Percentiles rank a stretch among this genome's conserved stretches.
Evolutionary conservation across 1,284 basidiomycete genomes (phyloP).

Genomic region (Cronartium quercuum): DNA sequence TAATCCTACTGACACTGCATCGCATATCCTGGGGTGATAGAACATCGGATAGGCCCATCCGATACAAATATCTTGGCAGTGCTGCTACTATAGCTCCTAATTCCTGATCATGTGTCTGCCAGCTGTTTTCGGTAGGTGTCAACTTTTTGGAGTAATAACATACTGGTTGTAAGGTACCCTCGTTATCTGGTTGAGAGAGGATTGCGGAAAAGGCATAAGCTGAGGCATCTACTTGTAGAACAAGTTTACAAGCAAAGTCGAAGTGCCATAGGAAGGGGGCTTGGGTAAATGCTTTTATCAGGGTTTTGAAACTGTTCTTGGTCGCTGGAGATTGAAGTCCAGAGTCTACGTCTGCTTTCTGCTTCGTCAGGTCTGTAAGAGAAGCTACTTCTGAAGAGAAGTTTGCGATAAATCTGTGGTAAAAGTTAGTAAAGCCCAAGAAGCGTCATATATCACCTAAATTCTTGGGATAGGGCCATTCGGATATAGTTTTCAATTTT

Average conservation of each 20-base stretch:
- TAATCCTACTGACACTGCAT: too few species aligned
- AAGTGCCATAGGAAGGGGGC: constrained; percentile 6
- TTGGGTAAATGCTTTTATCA: neutral
- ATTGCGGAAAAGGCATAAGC: neutral
- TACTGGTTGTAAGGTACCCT: neutral
- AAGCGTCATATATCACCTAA: neutral
- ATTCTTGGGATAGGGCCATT: constrained; percentile 3
- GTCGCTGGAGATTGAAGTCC: neutral
- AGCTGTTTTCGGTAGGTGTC: neutral
- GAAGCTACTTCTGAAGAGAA: neutral
- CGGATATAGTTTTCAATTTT: constrained; percentile 3
- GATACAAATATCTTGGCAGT: neutral
- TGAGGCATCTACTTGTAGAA: neutral
- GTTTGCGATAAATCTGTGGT: neutral
- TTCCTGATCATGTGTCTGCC: constrained; percentile 25
- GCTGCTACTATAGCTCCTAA: neutral
- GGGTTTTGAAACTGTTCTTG: neutral
- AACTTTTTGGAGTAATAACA: constrained; percentile 6
- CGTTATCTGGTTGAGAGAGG: neutral
- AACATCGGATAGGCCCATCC: too few species aligned
- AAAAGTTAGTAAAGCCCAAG: constrained; percentile 22
- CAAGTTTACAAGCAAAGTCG: neutral
- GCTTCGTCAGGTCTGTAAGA: neutral
- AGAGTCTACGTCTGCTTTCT: neutral
- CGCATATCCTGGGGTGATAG: too few species aligned